These are phyloP conservation scores for Spizellomyces punctatus DNA, from an alignment of 192 early-diverging fungal species.

Conservation along the genomic window DNA sequence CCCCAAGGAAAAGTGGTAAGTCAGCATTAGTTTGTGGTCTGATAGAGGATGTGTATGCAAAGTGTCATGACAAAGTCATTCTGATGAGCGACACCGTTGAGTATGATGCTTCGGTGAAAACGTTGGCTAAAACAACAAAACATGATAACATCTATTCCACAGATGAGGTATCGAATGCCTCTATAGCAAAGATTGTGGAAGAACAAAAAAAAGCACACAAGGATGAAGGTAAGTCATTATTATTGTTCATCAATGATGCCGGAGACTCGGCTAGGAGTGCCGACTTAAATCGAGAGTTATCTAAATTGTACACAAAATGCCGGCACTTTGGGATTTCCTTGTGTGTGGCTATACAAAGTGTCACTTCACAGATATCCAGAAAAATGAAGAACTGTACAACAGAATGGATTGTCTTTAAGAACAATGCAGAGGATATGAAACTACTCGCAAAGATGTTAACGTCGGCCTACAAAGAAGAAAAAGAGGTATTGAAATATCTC, in stretches of 20 bases:
- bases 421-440: constrained; percentile 27
- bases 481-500: constrained; percentile 5
- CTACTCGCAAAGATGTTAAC: neutral
- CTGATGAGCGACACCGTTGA: constrained; percentile 17
- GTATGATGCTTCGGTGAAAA: constrained; percentile 4
- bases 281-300: neutral
- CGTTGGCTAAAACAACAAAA: constrained; percentile 3
- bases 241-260: constrained; percentile 19
- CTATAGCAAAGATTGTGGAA: constrained; percentile 3
- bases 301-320: constrained; percentile 16
- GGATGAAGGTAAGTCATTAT: neutral
- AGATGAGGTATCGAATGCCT: constrained; percentile 10
- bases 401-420: constrained; percentile 13
- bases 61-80: constrained; percentile 6
- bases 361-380: neutral
- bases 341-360: neutral
- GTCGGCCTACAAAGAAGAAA: neutral
- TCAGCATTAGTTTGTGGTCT: constrained; percentile 15
- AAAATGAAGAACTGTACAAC: constrained; percentile 22
- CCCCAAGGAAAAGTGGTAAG: constrained; percentile 18
- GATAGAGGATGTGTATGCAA: constrained; percentile 27
- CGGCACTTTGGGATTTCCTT: constrained; percentile 11
- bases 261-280: constrained; percentile 1
- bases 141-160: constrained; percentile 20
- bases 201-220: constrained; percentile 12